phyloP scores from a whole-genome alignment of 192 early-diverging fungal species.

The Coemansia sp. region DNA sequence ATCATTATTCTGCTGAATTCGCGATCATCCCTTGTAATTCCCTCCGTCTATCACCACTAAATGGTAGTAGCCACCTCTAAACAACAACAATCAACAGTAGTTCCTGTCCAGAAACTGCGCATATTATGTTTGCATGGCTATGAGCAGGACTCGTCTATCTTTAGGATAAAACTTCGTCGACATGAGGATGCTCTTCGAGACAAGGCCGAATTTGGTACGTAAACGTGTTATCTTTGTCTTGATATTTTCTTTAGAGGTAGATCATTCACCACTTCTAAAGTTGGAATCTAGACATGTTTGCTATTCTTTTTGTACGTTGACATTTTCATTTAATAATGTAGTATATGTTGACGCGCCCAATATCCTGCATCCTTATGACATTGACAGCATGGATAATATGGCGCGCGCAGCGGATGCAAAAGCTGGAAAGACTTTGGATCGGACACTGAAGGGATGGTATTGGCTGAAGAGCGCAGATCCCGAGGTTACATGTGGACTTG shows the following conservation, averaged over 20 bases:
- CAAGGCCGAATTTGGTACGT: slow-evolving; percentile 42
- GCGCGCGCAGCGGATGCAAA: slow-evolving; percentile 15
- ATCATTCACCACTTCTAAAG: background rate
- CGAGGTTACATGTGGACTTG: slow-evolving; percentile 28
- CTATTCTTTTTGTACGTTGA: background rate
- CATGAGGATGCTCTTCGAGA: slow-evolving; percentile 22
- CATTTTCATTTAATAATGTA: background rate
- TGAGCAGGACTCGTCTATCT: slow-evolving; percentile 43
- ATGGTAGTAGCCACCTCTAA: background rate
- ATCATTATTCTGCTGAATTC: background rate
- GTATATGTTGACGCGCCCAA: slow-evolving; percentile 50
- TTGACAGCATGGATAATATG: slow-evolving; percentile 41
- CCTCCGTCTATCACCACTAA: background rate
- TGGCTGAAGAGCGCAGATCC: slow-evolving; percentile 31
- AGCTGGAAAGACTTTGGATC: slow-evolving; percentile 20
- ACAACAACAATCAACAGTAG: too few relatives aligned
- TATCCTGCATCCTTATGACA: slow-evolving; percentile 36
- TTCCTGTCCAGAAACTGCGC: slow-evolving; percentile 15
- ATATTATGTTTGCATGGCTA: slow-evolving; percentile 55
- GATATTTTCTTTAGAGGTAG: background rate
- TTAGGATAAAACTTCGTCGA: slow-evolving; percentile 34
- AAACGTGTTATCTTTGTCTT: too few relatives aligned
- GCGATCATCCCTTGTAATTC: background rate
- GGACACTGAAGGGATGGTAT: slow-evolving; percentile 36
- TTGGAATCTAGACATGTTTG: background rate